Percentiles rank a stretch among this genome's conserved stretches.
phyloP scores from a whole-genome alignment of 441 rosid species.

The Lepidium campestre region DNA sequence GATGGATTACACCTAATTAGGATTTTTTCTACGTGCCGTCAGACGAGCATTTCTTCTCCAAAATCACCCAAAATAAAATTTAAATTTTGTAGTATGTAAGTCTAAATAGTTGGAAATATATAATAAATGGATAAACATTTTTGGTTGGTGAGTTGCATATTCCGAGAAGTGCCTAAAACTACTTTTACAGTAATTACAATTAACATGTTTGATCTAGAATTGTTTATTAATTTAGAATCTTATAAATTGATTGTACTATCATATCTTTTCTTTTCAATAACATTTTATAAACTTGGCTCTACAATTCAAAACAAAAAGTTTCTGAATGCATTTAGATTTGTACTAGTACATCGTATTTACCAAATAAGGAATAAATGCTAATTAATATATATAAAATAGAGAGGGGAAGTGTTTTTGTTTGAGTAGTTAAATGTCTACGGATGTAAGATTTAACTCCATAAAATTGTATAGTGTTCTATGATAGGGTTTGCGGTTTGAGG shows the following conservation, averaged over 20 bases:
- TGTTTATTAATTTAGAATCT: background rate
- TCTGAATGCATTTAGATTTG: background rate
- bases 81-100: background rate
- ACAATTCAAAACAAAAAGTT: too few species aligned
- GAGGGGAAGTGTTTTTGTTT: too few species aligned
- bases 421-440: too few species aligned
- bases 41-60: background rate
- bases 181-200: background rate
- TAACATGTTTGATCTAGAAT: background rate
- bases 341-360: background rate
- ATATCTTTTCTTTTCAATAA: background rate
- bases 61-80: background rate
- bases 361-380: background rate
- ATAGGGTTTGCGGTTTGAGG: too few species aligned
- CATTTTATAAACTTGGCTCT: background rate
- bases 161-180: background rate
- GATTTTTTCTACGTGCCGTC: conserved; percentile 4
- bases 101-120: background rate
- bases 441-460: too few species aligned
- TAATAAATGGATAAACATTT: background rate
- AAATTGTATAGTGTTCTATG: too few species aligned
- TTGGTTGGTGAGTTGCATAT: background rate
- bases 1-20: background rate
- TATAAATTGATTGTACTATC: background rate
- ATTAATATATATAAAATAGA: background rate